A percentile compares a stretch with the other conserved stretches of the same genome.
Conservation (phyloP, 305 asterid genomes). For the Fraxinus sp. region DNA sequence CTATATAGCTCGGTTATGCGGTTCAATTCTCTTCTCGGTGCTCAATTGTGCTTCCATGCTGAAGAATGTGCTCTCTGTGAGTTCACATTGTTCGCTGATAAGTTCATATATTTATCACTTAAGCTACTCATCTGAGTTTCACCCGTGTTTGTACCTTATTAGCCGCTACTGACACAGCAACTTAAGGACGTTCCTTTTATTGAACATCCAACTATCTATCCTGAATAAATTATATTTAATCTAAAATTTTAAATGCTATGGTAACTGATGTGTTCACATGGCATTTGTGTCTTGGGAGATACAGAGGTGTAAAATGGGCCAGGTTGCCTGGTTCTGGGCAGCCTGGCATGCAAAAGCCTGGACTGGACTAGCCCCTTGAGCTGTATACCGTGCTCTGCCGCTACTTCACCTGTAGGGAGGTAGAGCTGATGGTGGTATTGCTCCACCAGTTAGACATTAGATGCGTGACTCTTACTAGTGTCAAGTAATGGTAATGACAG, state of each 20-base stretch:
- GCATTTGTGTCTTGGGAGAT: background rate
- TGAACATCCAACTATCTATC: background rate
- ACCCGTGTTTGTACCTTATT: background rate
- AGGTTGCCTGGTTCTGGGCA: background rate
- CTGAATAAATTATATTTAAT: background rate
- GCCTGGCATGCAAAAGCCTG: background rate
- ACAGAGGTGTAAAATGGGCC: background rate
- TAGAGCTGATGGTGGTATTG: background rate
- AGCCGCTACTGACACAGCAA: background rate
- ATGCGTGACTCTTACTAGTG: background rate
- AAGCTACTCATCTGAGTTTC: background rate
- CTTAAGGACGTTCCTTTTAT: background rate
- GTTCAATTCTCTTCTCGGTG: slow-evolving; percentile 43
- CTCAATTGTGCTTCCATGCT: slow-evolving; percentile 62
- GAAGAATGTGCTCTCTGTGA: slow-evolving; percentile 70
- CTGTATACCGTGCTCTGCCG: background rate
- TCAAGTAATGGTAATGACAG: background rate
- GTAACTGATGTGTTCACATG: background rate
- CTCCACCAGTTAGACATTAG: background rate
- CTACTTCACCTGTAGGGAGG: background rate
- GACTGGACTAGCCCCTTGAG: background rate
- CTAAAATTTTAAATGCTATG: background rate
- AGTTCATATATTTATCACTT: background rate
- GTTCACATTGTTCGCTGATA: slow-evolving; percentile 16
- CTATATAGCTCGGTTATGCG: slow-evolving; percentile 53